Evolutionary conservation across 352 stramenopile genomes (phyloP).

Genomic region (Globisporangium canariense): DNA sequence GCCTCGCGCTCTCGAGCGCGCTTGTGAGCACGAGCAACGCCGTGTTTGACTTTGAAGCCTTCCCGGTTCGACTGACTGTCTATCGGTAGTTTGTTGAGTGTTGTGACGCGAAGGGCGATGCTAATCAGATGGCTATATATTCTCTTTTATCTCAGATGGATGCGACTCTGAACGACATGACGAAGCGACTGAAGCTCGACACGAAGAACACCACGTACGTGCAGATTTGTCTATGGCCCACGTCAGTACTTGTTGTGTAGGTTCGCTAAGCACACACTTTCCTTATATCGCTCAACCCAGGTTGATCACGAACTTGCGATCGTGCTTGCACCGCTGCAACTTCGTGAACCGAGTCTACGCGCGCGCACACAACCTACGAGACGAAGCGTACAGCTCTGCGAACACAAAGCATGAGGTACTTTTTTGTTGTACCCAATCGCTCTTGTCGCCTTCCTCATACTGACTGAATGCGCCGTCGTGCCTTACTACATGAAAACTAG

Average conservation of each 20-base stretch:
- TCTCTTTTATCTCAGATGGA: conserved; percentile 38
- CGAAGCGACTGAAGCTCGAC: conserved; percentile 45
- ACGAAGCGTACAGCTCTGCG: conserved; percentile 62
- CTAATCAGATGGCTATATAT: not conserved
- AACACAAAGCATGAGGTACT: conserved; percentile 63
- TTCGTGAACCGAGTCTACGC: conserved; percentile 78
- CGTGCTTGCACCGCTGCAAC: conserved; percentile 64
- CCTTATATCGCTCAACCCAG: conserved; percentile 21
- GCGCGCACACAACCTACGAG: conserved; percentile 44
- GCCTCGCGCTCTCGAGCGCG: conserved; percentile 49
- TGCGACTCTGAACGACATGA: conserved; percentile 47
- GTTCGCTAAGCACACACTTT: not conserved
- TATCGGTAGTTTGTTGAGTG: not conserved
- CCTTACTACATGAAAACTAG: conserved; percentile 15
- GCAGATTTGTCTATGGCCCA: not conserved
- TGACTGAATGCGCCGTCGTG: not conserved
- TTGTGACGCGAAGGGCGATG: conserved; percentile 8
- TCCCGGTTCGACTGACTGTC: conserved; percentile 33
- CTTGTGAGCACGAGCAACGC: conserved; percentile 73
- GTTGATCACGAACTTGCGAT: conserved; percentile 60
- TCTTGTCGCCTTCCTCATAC: not conserved
- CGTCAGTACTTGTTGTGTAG: too few relatives aligned
- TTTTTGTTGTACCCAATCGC: not conserved
- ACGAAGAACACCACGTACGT: conserved; percentile 45
- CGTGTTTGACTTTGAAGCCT: conserved; percentile 75